A percentile compares a stretch with the other conserved stretches of the same genome.
These are phyloP conservation scores for Fragaria nilgerrensis DNA, from an alignment of 306 rosid species.

Conservation along the genomic window DNA sequence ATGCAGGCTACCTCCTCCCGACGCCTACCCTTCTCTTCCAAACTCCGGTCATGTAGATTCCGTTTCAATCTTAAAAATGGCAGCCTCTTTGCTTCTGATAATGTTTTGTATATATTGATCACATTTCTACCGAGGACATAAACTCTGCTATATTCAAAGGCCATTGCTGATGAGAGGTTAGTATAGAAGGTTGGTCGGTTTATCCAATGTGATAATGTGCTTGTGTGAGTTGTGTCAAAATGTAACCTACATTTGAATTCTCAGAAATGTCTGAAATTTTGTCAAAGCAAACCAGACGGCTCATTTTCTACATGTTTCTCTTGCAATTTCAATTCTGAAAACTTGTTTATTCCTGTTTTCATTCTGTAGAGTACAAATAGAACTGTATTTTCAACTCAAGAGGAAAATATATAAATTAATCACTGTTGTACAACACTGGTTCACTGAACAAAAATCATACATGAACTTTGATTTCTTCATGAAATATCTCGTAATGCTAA, in stretches of 20 bases:
- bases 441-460: constrained; percentile 9
- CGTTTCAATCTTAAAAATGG: constrained; percentile 20
- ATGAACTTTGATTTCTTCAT: constrained; percentile 24
- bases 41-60: constrained; percentile 48
- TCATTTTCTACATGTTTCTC: constrained; percentile 1
- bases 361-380: too few relatives aligned
- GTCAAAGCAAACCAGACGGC: neutral
- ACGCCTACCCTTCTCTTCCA: constrained; percentile 75
- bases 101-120: constrained; percentile 35
- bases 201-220: neutral
- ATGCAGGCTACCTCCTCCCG: constrained; percentile 88
- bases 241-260: neutral
- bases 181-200: constrained; percentile 1
- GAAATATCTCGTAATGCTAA: constrained; percentile 29
- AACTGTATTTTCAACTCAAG: neutral
- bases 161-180: neutral
- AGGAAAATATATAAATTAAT: neutral
- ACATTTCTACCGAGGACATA: neutral
- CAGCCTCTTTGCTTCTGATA: constrained; percentile 32
- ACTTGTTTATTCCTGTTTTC: too few relatives aligned
- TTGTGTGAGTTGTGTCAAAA: neutral
- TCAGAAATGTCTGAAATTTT: constrained; percentile 3
- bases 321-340: too few relatives aligned
- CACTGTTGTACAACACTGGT: constrained; percentile 1
- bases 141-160: neutral